Percentiles rank a stretch among this genome's conserved stretches.
phyloP scores from a whole-genome alignment of 225 moss, liverwort and hornwort genomes.

The Pseudisothecium myosuroides region DNA sequence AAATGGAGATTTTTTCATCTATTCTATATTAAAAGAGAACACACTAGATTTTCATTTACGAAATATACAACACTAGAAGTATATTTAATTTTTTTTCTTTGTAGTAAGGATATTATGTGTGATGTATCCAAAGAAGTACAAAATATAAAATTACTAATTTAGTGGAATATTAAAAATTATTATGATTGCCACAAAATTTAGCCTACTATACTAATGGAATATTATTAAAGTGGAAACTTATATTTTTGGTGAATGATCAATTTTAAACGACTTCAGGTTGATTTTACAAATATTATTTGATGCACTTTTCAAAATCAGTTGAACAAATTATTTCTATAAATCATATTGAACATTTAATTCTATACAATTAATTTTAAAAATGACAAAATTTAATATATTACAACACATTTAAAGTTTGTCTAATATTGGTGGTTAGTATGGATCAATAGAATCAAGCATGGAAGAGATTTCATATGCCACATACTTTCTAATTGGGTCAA shows the following conservation, averaged over 20 bases:
- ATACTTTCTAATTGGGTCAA: not conserved
- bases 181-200: not conserved
- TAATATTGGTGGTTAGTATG: no score
- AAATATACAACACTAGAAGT: not conserved
- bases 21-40: not conserved
- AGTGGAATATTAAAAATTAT: no score
- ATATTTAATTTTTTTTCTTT: no score
- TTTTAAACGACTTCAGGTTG: not conserved
- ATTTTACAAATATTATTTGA: not conserved
- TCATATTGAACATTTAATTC: not conserved
- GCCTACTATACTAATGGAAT: not conserved
- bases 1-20: not conserved
- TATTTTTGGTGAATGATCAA: no score
- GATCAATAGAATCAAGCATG: not conserved
- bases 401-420: not conserved
- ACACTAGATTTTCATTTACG: not conserved
- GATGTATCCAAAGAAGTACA: not conserved
- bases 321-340: not conserved
- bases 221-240: not conserved
- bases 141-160: not conserved
- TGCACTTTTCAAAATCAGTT: not conserved
- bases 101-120: accelerated
- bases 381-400: not conserved
- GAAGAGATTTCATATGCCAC: not conserved
- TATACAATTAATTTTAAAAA: not conserved